phyloP scores from a whole-genome alignment of 1,284 basidiomycete genomes.

The Cryptococcus maquisensis region DNA sequence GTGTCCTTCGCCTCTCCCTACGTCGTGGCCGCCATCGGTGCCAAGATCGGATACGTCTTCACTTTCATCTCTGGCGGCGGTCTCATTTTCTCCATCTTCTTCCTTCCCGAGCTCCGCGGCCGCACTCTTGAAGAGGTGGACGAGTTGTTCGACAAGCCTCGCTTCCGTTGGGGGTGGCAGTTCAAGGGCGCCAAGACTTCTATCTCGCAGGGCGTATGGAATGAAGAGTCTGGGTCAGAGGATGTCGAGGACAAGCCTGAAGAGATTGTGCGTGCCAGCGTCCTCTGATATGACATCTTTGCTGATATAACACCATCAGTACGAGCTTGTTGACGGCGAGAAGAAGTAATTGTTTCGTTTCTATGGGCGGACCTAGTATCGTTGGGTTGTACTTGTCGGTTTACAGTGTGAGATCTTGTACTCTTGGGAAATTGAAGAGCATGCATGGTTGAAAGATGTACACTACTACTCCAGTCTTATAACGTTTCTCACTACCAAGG shows the following conservation, averaged over 20 bases:
- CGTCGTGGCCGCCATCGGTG: conserved; percentile 14
- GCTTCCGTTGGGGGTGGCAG: conserved; percentile 18
- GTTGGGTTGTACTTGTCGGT: not conserved
- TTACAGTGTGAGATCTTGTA: too few relatives aligned
- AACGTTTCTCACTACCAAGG: too few relatives aligned
- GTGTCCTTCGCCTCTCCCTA: conserved; percentile 16
- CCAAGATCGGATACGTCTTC: conserved; percentile 21
- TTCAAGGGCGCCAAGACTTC: conserved; percentile 7
- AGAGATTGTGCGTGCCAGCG: not conserved
- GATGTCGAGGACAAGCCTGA: not conserved
- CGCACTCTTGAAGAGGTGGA: conserved; percentile 17
- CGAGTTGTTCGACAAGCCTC: conserved; percentile 14
- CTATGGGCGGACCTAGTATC: not conserved
- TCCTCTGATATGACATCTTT: not conserved
- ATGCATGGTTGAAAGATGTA: too few relatives aligned
- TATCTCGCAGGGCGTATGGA: not conserved
- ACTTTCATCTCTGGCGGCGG: conserved; percentile 10
- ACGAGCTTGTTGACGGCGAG: not conserved
- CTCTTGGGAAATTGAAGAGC: too few relatives aligned
- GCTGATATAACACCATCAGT: not conserved
- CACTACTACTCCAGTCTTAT: too few relatives aligned
- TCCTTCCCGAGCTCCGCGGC: conserved; percentile 18
- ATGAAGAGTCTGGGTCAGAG: not conserved
- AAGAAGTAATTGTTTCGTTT: not conserved
- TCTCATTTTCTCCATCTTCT: conserved; percentile 17